phyloP scores from a whole-genome alignment of 2,329 filamentous ascomycete species.

The Nemania bipapillata region DNA sequence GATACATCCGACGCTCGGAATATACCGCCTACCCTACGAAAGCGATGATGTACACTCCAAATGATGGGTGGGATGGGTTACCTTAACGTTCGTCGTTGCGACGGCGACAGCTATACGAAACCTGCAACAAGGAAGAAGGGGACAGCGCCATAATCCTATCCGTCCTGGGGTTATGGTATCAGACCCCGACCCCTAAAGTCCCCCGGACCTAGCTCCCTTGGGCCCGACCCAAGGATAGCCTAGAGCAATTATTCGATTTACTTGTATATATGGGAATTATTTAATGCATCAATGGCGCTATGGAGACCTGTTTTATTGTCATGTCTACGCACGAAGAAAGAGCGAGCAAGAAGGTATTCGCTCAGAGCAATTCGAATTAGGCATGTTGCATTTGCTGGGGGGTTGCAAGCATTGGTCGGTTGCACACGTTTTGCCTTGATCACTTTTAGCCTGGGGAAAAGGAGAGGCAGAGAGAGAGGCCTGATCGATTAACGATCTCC shows the following conservation, averaged over 20 bases:
- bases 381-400: constrained; percentile 34
- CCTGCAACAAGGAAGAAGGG: not conserved
- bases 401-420: constrained; percentile 27
- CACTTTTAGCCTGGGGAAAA: constrained; percentile 32
- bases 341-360: constrained; percentile 28
- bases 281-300: constrained; percentile 33
- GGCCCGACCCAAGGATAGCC: constrained; percentile 1
- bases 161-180: not conserved
- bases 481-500: constrained; percentile 25
- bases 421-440: constrained; percentile 27
- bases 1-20: constrained; percentile 3
- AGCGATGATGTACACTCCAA: not conserved
- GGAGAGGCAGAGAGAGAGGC: constrained; percentile 16
- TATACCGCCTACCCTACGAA: constrained; percentile 5
- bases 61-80: not conserved
- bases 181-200: not conserved
- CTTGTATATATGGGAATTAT: constrained; percentile 34
- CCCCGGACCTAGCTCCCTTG: not conserved
- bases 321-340: constrained; percentile 17
- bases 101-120: not conserved
- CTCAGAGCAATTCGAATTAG: constrained; percentile 23
- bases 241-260: constrained; percentile 11
- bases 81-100: not conserved
- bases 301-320: constrained; percentile 22
- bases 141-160: constrained; percentile 1